phyloP scores from a whole-genome alignment of 2,329 filamentous ascomycete species.

The Mollisia scopiformis region DNA sequence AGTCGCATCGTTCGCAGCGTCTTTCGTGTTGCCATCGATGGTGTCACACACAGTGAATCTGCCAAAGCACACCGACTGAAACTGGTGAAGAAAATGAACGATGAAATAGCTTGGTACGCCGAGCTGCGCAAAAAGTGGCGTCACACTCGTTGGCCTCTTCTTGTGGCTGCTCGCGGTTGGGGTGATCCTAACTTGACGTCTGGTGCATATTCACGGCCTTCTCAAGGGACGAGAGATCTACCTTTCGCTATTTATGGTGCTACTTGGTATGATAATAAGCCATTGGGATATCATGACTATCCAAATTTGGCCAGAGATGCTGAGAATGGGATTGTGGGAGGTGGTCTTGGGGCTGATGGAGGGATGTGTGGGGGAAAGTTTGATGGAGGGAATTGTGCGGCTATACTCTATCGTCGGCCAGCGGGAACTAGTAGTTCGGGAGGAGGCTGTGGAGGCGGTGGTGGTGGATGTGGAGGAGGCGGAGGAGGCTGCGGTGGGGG shows the following conservation, averaged over 20 bases:
- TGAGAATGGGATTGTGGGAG: background rate
- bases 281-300: constrained; percentile 6
- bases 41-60: too few relatives aligned
- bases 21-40: too few relatives aligned
- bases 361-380: constrained; percentile 1
- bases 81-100: background rate
- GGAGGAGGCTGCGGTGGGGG: too few relatives aligned
- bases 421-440: too few relatives aligned
- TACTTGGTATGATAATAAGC: constrained; percentile 8
- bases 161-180: constrained; percentile 3
- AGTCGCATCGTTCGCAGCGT: background rate
- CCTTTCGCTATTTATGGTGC: constrained; percentile 5
- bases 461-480: too few relatives aligned
- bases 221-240: background rate
- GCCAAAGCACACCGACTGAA: too few relatives aligned
- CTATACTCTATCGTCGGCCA: too few relatives aligned
- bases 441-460: too few relatives aligned
- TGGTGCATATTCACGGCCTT: background rate
- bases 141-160: background rate
- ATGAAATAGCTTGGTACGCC: too few relatives aligned
- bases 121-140: background rate
- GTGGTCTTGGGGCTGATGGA: background rate
- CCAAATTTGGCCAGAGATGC: background rate
- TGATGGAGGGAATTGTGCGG: constrained; percentile 3
- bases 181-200: background rate